Base-by-base conservation (phyloP, 257 asterid genomes). In the Dorcoceras hygrometricum region DNA sequence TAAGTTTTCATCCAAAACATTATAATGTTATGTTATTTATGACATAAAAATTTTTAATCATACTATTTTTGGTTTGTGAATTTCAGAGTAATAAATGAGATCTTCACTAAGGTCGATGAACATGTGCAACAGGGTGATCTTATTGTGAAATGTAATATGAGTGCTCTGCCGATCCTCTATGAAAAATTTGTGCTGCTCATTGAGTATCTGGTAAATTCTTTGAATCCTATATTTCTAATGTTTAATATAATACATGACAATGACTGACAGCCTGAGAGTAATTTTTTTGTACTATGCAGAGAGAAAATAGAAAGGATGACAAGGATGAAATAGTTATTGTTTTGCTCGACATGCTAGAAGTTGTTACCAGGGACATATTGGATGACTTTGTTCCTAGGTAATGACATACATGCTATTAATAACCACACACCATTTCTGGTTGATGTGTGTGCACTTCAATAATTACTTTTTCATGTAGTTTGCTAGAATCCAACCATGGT, bases 351-450 rank as follows among this genome's bases (percentile, higher is more conserved):
- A 86, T 93, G 96, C 86, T 88, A 23, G 99, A 93, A 81, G 85
- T 93, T 66, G 97, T 93, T 81, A 93, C 96, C 51, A 81, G 96
- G 76, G 99, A 93, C 83, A 93, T 93, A 69, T 88, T 93, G 90
- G 96, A 83, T 7, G 96, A 88, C 78, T 46, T 69, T 51, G 82
- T 90, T 83, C 90, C 90, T 36, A 84, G 96, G 98, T 83, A 83
- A 39, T 56, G 69, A 63, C 68, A 23, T 22, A 6, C 18, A 69
- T 62, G 64, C 68, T 71, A 50, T 59, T 72, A 6, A 23, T 25
- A 57, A 25, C 18, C 28, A 54, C 6, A 50, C n/a, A 34, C 18
- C 29, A n/a, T 80, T 59, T 28, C 25, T 31, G 63, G 61, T 72
- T 71, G 57, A 59, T 57, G 36, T 75, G 64, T 58, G 55, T 14